A percentile compares a stretch with the other conserved stretches of the same genome.
Evolutionary conservation across 345 rosid genomes (phyloP).

Genomic region (Eucalyptus sp.): DNA sequence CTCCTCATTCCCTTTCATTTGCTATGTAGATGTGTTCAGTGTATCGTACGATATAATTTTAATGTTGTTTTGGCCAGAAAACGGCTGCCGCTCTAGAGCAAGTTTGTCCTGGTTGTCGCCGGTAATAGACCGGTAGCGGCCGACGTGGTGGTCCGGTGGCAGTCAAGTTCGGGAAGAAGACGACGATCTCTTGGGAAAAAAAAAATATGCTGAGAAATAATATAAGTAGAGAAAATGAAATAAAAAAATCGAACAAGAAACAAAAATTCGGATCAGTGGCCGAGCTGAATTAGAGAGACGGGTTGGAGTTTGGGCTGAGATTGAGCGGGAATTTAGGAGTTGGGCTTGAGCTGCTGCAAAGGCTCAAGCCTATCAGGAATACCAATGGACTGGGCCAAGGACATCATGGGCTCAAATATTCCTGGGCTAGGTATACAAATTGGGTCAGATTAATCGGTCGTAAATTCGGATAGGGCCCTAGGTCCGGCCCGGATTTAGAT

Average conservation of each 20-base stretch:
- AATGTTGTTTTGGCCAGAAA: not conserved
- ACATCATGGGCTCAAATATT: no score
- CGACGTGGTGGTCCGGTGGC: not conserved
- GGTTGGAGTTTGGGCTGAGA: not conserved
- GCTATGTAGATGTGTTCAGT: not conserved
- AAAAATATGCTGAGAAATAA: not conserved
- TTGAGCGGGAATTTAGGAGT: no score
- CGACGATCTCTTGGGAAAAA: not conserved
- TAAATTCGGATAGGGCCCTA: not conserved
- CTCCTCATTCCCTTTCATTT: not conserved
- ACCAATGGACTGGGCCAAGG: not conserved
- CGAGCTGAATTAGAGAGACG: not conserved
- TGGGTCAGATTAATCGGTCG: not conserved
- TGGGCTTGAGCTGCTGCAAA: no score
- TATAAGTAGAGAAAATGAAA: not conserved
- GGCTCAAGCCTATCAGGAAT: no score
- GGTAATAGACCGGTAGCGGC: not conserved
- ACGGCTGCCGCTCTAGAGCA: no score
- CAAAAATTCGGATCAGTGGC: not conserved
- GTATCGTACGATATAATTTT: accelerated
- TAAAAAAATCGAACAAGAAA: no score
- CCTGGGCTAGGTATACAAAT: not conserved
- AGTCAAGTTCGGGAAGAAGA: not conserved
- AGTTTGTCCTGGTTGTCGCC: no score
- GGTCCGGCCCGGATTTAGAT: not conserved